Evolutionary conservation across 2,329 filamentous ascomycete genomes (phyloP).

Genomic region (Magnaporthiopsis incrustans): DNA sequence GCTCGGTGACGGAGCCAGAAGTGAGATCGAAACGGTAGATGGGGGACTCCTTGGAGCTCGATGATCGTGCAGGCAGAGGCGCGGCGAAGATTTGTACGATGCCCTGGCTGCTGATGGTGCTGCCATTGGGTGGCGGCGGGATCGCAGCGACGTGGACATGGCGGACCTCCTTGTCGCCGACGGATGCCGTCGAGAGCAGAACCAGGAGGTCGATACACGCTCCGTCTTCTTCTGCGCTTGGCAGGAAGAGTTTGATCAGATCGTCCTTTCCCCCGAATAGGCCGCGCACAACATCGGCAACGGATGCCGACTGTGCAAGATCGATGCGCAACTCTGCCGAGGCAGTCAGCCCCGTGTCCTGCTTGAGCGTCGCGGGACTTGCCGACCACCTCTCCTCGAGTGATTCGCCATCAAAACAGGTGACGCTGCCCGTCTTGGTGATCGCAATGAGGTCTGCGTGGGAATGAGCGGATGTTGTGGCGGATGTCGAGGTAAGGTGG

Average conservation of each 20-base stretch:
- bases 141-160: constrained; percentile 27
- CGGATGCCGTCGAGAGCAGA: constrained; percentile 34
- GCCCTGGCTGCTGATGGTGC: constrained; percentile 13
- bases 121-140: background rate
- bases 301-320: constrained; percentile 36
- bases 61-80: constrained; percentile 3
- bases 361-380: constrained; percentile 32
- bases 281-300: constrained; percentile 43
- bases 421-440: constrained; percentile 51
- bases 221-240: constrained; percentile 32
- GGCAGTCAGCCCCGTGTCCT: constrained; percentile 26
- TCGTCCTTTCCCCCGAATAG: constrained; percentile 48
- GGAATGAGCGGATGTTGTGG: constrained; percentile 12
- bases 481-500: constrained; percentile 30
- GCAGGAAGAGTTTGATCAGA: constrained; percentile 41
- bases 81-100: constrained; percentile 12
- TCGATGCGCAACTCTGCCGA: constrained; percentile 34
- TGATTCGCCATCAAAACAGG: constrained; percentile 51
- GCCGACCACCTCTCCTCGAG: constrained; percentile 40
- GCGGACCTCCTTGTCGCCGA: constrained; percentile 18
- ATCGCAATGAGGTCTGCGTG: constrained; percentile 43
- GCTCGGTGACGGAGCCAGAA: constrained; percentile 55
- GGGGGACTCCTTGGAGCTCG: constrained; percentile 6
- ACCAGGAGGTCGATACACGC: constrained; percentile 46
- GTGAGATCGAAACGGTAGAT: constrained; percentile 52